These are phyloP conservation scores for Torulaspora indica DNA, from an alignment of 805 yeast genomes.

Conservation along the genomic window DNA sequence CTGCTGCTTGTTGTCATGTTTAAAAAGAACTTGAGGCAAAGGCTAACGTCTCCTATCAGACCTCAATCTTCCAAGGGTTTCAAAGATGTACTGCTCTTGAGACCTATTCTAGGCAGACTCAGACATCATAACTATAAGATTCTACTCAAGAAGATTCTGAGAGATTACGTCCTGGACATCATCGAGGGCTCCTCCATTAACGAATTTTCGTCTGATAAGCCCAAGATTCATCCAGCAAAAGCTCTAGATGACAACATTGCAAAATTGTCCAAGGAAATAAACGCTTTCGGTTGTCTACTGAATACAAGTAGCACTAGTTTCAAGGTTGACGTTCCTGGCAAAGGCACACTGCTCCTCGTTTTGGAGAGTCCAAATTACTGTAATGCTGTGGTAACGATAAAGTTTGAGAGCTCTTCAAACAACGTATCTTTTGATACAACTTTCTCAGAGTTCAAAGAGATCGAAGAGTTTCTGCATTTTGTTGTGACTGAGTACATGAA, in stretches of 20 bases:
- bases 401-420: slow-evolving; percentile 13
- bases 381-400: slow-evolving; percentile 27
- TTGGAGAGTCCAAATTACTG: slow-evolving; percentile 34
- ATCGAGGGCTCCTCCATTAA: slow-evolving; percentile 17
- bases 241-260: slow-evolving; percentile 22
- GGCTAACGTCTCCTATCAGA: slow-evolving; percentile 18
- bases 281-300: slow-evolving; percentile 23
- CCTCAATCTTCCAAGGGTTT: slow-evolving; percentile 8
- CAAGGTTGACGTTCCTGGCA: slow-evolving; percentile 12
- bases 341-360: slow-evolving; percentile 16
- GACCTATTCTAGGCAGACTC: slow-evolving; percentile 34
- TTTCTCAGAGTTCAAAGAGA: slow-evolving; percentile 34
- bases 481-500: slow-evolving; percentile 29
- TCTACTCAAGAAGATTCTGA: slow-evolving; percentile 28
- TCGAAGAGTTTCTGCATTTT: slow-evolving; percentile 35
- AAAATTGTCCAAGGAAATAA: slow-evolving; percentile 25
- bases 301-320: slow-evolving; percentile 24
- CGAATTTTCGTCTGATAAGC: slow-evolving; percentile 2
- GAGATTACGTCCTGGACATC: slow-evolving; percentile 24
- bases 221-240: neutral
- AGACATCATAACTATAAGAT: slow-evolving; percentile 32
- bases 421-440: slow-evolving; percentile 24
- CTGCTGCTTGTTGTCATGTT: slow-evolving; percentile 37
- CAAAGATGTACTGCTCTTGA: slow-evolving; percentile 25
- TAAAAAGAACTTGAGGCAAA: slow-evolving; percentile 37